Evolutionary conservation across 257 asterid species (phyloP), one percentile per base, ranked within the genome.

Genomic region (Vinca minor): DNA sequence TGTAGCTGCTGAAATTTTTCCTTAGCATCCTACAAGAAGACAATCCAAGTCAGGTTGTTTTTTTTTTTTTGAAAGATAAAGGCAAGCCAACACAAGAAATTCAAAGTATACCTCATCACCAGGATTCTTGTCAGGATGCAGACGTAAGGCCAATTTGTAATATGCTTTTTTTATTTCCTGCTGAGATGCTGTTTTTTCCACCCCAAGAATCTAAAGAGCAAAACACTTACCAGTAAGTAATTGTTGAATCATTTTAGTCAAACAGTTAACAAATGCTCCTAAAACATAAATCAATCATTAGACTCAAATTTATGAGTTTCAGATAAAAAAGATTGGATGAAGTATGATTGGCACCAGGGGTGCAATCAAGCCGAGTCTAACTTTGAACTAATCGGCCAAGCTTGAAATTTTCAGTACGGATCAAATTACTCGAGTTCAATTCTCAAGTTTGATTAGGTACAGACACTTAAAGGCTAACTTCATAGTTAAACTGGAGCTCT

Each of bases 1-100:
- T 92, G 98, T 73, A 92, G 79, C 78, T 89, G 93, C 87, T 89
- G 98, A 73, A 92, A 92, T 73, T 87, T 92, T 73, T 92, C 96
- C 77, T 92, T 92, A 50, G 98, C 98, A 64, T 85, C 94, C 98
- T 91, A 65, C 65, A 71, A 12, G 55, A 32, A 58, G 65, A 59
- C 36, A 47, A 53, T 10, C 17, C 35, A 6, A 44, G 23, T 28
- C 11, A 34, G 36, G 20, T 12, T 49, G 35, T 25, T 44, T 42
- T 36, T 31, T 25, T 44, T 42, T 36, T 31, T 14, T 20, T 50
- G 12, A 2, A 63, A 10, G 48, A 20, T 1, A 35, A 36, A 46
- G 4, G 25, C 15, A 32, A 38, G 10, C n/a, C 2, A 15, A 12
- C 28, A 56, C 20, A 12, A 13, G 8, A 45, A n/a, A 57, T 44